Percentiles rank a stretch among this genome's conserved stretches.
Evolutionary conservation across 345 rosid genomes (phyloP).

Genomic region (Eucalyptus curtisii): DNA sequence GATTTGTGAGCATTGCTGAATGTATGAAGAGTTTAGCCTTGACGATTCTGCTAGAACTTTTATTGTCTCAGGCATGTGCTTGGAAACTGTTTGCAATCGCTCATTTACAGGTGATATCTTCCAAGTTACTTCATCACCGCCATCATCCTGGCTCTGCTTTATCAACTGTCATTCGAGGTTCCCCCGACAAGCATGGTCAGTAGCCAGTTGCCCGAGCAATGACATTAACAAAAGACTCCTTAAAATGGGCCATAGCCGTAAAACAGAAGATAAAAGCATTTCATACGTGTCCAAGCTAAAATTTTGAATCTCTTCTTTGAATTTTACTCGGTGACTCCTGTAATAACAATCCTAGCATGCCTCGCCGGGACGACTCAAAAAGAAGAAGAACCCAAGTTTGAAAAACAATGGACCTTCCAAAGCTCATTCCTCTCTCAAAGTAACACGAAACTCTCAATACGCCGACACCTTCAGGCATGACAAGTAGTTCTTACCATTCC

Average conservation of each 20-base stretch:
- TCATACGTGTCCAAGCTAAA: not conserved
- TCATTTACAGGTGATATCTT: constrained; percentile 88
- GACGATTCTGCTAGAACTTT: constrained; percentile 37
- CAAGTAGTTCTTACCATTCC: constrained; percentile 42
- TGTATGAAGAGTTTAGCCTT: constrained; percentile 24
- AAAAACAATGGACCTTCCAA: not conserved
- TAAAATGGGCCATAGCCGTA: not conserved
- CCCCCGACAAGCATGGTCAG: not conserved
- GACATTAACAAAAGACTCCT: not conserved
- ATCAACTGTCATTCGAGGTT: constrained; percentile 34
- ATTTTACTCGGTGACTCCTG: not conserved
- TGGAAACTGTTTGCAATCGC: constrained; percentile 63
- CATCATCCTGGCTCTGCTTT: constrained; percentile 92
- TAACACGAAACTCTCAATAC: not conserved
- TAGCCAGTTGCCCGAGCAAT: not conserved
- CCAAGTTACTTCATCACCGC: constrained; percentile 80
- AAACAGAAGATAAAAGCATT: not conserved
- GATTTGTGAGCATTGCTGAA: constrained; percentile 44
- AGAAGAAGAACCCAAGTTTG: not conserved
- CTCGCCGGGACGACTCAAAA: not conserved
- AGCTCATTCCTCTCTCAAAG: not conserved
- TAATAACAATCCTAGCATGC: not conserved
- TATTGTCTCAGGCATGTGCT: constrained; percentile 38
- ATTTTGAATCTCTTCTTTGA: not conserved
- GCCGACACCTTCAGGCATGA: not conserved